A percentile compares a stretch with the other conserved stretches of the same genome.
Conservation (phyloP, 192 early-diverging fungal species). For the Coemansia sp. region DNA sequence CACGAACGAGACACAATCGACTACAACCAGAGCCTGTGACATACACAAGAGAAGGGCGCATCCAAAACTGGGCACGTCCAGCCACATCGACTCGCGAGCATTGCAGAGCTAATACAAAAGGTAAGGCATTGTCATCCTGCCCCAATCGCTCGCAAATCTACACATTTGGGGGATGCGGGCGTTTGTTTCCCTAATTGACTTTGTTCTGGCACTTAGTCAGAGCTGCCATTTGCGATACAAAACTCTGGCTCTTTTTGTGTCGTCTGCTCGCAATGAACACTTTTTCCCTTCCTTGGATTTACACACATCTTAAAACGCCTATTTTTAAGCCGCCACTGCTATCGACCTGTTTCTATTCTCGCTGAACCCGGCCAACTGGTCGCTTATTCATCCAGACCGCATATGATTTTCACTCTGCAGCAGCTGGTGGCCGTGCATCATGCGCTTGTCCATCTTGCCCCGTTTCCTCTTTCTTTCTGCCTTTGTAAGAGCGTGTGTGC, state of each 20-base stretch:
- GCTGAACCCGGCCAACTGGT: background rate
- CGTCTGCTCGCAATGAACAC: background rate
- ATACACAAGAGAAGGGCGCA: background rate
- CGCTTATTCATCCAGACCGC: background rate
- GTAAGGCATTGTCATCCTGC: background rate
- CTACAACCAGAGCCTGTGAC: background rate
- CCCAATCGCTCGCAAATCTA: background rate
- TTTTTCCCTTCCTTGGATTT: background rate
- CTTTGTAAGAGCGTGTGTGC: background rate
- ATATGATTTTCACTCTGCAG: background rate
- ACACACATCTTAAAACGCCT: background rate
- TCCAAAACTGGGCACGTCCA: background rate
- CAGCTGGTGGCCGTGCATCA: background rate
- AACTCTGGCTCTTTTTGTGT: background rate
- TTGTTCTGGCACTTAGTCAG: slow-evolving; percentile 1
- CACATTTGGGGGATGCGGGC: background rate
- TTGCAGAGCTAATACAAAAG: background rate
- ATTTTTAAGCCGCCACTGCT: background rate
- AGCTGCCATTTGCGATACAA: background rate
- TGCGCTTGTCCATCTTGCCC: background rate
- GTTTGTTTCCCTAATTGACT: background rate
- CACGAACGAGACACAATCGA: background rate
- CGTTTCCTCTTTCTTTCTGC: background rate
- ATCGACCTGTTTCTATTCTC: background rate
- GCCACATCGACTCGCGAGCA: background rate